phyloP scores from a whole-genome alignment of 495 filamentous ascomycete species.

The Penicillium pancosmium region DNA sequence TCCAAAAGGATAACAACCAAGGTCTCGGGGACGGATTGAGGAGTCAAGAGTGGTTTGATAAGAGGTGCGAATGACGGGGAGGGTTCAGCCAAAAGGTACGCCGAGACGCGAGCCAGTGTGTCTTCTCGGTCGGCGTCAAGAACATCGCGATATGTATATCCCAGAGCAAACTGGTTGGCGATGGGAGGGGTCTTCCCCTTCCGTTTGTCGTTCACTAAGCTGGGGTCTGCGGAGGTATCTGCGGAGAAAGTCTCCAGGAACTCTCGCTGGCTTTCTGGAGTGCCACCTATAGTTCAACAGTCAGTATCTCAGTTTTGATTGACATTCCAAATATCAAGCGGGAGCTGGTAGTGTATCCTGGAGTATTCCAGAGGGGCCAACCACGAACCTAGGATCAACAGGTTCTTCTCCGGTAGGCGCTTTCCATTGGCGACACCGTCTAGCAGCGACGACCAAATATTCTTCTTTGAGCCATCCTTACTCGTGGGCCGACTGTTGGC shows the following conservation, averaged over 20 bases:
- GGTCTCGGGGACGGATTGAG: slow-evolving; percentile 82
- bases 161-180: slow-evolving; percentile 90
- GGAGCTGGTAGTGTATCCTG: background rate
- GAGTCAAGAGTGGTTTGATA: slow-evolving; percentile 81
- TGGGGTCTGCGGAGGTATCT: slow-evolving; percentile 53
- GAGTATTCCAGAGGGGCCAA: background rate
- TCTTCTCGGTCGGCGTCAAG: slow-evolving; percentile 97
- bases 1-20: slow-evolving; percentile 87
- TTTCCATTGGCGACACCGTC: slow-evolving; percentile 89
- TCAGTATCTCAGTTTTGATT: background rate
- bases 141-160: slow-evolving; percentile 95
- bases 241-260: slow-evolving; percentile 81
- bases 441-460: slow-evolving; percentile 94
- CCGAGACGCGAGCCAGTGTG: slow-evolving; percentile 85
- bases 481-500: slow-evolving; percentile 57
- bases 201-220: slow-evolving; percentile 59
- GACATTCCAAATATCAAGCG: background rate
- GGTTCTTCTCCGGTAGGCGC: slow-evolving; percentile 87
- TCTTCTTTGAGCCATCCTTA: slow-evolving; percentile 77
- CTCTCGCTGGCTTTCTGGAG: slow-evolving; percentile 84
- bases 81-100: slow-evolving; percentile 85
- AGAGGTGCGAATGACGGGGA: slow-evolving; percentile 82
- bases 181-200: slow-evolving; percentile 73
- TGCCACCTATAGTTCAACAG: slow-evolving; percentile 63
- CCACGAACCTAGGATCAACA: slow-evolving; percentile 76